Percentiles rank a stretch among this genome's conserved stretches.
phyloP scores from a whole-genome alignment of 2,329 filamentous ascomycete genomes.

The Pyricularia grisea region DNA sequence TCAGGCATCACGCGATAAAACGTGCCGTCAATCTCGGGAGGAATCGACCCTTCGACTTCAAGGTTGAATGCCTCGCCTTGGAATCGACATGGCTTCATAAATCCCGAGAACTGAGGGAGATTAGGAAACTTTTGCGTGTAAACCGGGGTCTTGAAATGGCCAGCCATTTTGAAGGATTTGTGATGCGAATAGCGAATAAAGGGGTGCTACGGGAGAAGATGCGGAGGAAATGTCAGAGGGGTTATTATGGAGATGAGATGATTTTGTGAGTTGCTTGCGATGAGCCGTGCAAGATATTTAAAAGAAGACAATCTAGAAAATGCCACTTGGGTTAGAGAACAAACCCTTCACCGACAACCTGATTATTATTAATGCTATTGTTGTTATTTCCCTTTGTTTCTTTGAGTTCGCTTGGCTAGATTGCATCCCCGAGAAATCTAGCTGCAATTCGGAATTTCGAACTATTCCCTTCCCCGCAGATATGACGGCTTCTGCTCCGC shows the following conservation, averaged over 20 bases:
- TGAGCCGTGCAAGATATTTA: too few relatives aligned
- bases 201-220: too few relatives aligned
- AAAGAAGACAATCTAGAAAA: too few relatives aligned
- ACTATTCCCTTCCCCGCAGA: neutral
- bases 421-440: neutral
- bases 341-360: neutral
- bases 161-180: neutral
- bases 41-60: constrained; percentile 9
- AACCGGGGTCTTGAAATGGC: neutral
- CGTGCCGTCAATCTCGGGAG: constrained; percentile 19
- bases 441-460: neutral
- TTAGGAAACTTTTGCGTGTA: neutral
- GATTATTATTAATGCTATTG: neutral
- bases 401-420: neutral
- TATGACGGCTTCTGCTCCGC: neutral
- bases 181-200: neutral
- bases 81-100: neutral
- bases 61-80: neutral
- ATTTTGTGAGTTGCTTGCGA: too few relatives aligned
- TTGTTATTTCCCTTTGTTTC: neutral
- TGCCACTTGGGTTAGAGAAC: too few relatives aligned
- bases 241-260: too few relatives aligned
- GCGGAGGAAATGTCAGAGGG: too few relatives aligned
- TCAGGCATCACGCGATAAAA: constrained; percentile 32
- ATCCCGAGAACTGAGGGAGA: neutral